Evolutionary conservation across 2,329 filamentous ascomycete species (phyloP), one percentile per base, ranked within the genome.

Genomic region (Diaporthe sp.): DNA sequence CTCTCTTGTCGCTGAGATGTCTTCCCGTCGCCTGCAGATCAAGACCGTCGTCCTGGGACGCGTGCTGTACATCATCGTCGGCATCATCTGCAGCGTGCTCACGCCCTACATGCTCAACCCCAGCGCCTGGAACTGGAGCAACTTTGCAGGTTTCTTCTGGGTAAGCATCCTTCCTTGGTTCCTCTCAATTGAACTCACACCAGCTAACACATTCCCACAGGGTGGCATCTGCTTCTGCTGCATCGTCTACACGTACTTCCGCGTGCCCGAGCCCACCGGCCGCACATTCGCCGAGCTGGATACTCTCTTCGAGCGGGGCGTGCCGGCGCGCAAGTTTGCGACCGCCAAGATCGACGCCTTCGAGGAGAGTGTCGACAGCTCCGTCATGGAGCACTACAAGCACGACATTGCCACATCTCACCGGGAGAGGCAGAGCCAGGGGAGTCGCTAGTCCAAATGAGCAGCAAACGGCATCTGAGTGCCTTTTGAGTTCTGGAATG

Each of bases 81-180:
- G 90, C 77, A 97, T 98, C 78, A 85, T 97, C 79, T 94, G 92
- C 81, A 92, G 91, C 68, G 93, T 97, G 5, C 84, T 98, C 54
- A 97, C 95, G 0, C 95, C 95, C 0, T 97, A 97, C 84, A 98
- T 98, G 95, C 89, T 97, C 55, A 98, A 98, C 84, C 95, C 95
- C 0, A 89, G 87, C 1, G 93, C 91, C 0, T 98, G 96, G 95
- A 87, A 97, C 83, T 98, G 95, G 95, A 88, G 91, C 76, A 97
- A 97, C 84, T 97, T 90, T 79, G 90, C 95, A 0, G 95, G 95
- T 38, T 97, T 97, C 85, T 97, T 97, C 87, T 95, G 95, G 94
- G 84, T 89, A 82, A 80, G 86, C 79, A n/a, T 22, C 5, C 30
- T 50, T 47, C 9, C 17, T 35, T 19, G 40, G 45, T 25, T 64